These are phyloP conservation scores for Fusarium praegraminearum DNA, from an alignment of 2,329 filamentous ascomycete species.

Conservation along the genomic window DNA sequence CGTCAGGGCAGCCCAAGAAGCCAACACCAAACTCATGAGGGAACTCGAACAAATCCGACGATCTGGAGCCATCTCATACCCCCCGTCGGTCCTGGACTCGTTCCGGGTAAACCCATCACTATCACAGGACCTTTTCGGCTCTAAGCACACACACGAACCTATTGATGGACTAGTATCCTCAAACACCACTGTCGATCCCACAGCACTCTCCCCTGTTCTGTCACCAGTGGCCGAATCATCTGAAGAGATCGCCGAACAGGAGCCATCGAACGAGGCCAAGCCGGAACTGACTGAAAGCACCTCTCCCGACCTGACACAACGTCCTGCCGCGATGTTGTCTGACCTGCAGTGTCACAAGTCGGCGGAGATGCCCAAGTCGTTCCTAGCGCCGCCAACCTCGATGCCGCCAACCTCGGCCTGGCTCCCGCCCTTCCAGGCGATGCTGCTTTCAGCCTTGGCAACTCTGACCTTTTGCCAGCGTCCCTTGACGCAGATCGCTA, in stretches of 20 bases:
- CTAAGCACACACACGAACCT: conserved; percentile 55
- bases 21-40: conserved; percentile 62
- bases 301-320: conserved; percentile 97
- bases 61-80: conserved; percentile 57
- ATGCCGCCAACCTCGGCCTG: conserved; percentile 57
- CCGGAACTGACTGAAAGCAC: conserved; percentile 50
- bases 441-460: conserved; percentile 75
- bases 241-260: conserved; percentile 49
- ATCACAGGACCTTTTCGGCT: conserved; percentile 69
- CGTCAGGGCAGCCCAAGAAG: conserved; percentile 69
- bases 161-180: conserved; percentile 57
- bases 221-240: conserved; percentile 62
- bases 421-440: conserved; percentile 67
- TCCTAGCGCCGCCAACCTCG: conserved; percentile 58
- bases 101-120: conserved; percentile 64
- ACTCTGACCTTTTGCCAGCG: conserved; percentile 76
- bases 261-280: conserved; percentile 43
- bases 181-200: conserved; percentile 69
- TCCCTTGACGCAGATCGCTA: conserved; percentile 78
- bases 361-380: conserved; percentile 69
- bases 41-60: conserved; percentile 64
- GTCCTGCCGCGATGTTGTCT: conserved; percentile 99
- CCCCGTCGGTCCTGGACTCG: conserved; percentile 55
- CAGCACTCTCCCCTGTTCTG: conserved; percentile 70
- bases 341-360: conserved; percentile 99